Base-by-base conservation (phyloP, 1,284 basidiomycete species). In the Tilletiaria anomala region DNA sequence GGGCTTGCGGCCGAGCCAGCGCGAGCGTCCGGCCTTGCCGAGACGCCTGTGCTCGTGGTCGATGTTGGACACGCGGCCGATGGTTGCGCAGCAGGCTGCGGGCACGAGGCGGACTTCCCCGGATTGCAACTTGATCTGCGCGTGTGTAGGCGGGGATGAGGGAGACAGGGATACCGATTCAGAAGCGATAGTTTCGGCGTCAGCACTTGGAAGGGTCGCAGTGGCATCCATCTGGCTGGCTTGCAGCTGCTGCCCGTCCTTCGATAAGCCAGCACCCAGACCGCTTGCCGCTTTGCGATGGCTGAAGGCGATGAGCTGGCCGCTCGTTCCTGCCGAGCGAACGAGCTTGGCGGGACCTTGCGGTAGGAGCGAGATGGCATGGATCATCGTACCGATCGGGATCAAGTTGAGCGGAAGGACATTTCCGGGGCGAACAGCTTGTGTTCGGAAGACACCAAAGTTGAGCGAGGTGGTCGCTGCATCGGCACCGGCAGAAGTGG, bases 11-110 rank as follows among this genome's bases (percentile, higher is more conserved):
- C 91, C 91, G 20, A 96, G 70, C 86, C 88, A 93, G 37, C 93
- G 75, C 38, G 73, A 74, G 50, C 91, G 71, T 33, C 91, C 91
- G 14, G 93, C 91, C 70, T 97, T 97, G 32, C 88, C 91, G 34
- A 96, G 70, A 37, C 73, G 77, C 17, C 78, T 73, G 54, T 82
- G 79, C 69, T 87, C 83, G 78, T 87, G 88, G 53, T 93, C 73
- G 43, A 80, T 76, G 69, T 97, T 97, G 72, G 83, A 86, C 46
- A 96, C 88, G 45, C 78, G 78, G 2, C 93, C 91, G 43, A 96
- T 77, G 0, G 85, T 89, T 1, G 89, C 93, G 33, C 76, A 79
- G 55, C 86, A 91, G 37, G 80, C 78, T 43, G 80, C 76, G 35
- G 85, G 72, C 38, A 97, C 74, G 61, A 82, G 79, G 36, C 91